Percentiles rank a stretch among this genome's conserved stretches.
Conservation (phyloP, 345 rosid species). For the Sapria himalayana region DNA sequence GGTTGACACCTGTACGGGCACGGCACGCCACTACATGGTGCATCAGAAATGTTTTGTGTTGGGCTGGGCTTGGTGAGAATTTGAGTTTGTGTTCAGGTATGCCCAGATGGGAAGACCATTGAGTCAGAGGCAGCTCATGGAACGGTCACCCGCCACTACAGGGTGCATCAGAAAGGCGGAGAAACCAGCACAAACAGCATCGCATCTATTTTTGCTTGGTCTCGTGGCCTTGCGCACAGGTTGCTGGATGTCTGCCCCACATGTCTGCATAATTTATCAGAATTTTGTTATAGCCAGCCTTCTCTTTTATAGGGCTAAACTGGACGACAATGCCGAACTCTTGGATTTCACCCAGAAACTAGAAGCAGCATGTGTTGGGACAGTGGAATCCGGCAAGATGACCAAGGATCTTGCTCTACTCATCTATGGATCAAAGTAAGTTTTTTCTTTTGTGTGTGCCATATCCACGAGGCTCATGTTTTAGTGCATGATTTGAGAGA, state of each 20-base stretch:
- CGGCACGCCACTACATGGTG: too few relatives aligned
- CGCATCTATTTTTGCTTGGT: constrained; percentile 98
- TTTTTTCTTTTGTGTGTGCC: too few relatives aligned
- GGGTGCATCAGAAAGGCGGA: constrained; percentile 98
- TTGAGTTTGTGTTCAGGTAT: constrained; percentile 54
- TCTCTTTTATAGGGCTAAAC: constrained; percentile 44
- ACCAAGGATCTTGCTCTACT: constrained; percentile 94
- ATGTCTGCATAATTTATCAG: too few relatives aligned
- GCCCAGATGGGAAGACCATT: constrained; percentile 95
- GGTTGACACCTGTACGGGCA: too few relatives aligned
- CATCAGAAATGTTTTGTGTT: too few relatives aligned
- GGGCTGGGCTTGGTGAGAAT: too few relatives aligned
- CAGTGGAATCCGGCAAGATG: constrained; percentile 94
- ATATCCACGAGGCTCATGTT: too few relatives aligned
- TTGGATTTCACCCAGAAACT: constrained; percentile 75
- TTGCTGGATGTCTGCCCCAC: too few relatives aligned
- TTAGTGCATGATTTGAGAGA: too few relatives aligned
- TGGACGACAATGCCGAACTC: constrained; percentile 65
- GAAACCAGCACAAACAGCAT: constrained; percentile 99
- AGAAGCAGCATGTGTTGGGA: constrained; percentile 74
- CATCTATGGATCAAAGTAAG: constrained; percentile 65
- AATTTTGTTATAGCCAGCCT: too few relatives aligned
- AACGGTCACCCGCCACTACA: constrained; percentile 82
- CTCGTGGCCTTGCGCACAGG: constrained; percentile 98
- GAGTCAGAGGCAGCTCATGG: constrained; percentile 99